Conservation (phyloP, 352 stramenopile species). For the Pythium rishiriense region DNA sequence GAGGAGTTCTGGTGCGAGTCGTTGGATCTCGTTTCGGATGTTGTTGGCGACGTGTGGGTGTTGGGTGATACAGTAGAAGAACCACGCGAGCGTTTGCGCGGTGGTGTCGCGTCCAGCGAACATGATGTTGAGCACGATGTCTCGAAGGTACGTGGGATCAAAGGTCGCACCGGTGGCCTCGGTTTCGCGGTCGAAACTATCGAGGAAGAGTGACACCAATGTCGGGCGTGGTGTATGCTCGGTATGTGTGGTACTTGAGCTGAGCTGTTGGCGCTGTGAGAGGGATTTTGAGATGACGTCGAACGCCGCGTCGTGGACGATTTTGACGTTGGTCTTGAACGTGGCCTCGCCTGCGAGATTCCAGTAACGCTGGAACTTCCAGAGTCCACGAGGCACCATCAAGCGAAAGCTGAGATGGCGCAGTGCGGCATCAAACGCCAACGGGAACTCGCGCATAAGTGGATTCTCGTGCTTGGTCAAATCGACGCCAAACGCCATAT, state of each 20-base stretch:
- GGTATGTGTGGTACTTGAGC: not conserved
- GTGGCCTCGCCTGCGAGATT: slow-evolving; percentile 35
- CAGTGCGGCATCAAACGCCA: slow-evolving; percentile 51
- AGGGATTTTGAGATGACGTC: slow-evolving; percentile 45
- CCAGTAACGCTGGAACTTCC: slow-evolving; percentile 43
- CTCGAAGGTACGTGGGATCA: slow-evolving; percentile 45
- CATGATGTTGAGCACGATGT: slow-evolving; percentile 82
- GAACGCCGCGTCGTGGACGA: slow-evolving; percentile 41
- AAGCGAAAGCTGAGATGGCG: slow-evolving; percentile 40
- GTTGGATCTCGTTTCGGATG: slow-evolving; percentile 46
- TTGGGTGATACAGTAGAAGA: slow-evolving; percentile 55
- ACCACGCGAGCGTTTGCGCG: slow-evolving; percentile 69
- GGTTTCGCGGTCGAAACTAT: slow-evolving; percentile 13
- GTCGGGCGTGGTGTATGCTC: not conserved
- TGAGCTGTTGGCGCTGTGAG: not conserved
- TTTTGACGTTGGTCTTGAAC: slow-evolving; percentile 32
- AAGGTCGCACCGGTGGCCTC: slow-evolving; percentile 11
- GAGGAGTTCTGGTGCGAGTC: slow-evolving; percentile 31
- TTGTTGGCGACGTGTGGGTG: slow-evolving; percentile 53
- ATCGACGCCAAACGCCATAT: slow-evolving; percentile 68
- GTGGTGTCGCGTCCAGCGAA: slow-evolving; percentile 81
- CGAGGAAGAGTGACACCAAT: slow-evolving; percentile 33
- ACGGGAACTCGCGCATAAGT: slow-evolving; percentile 47
- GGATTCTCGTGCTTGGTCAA: slow-evolving; percentile 31
- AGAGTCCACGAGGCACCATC: slow-evolving; percentile 37